phyloP scores from a whole-genome alignment of 2,329 filamentous ascomycete species.

The Neonectria faginata region DNA sequence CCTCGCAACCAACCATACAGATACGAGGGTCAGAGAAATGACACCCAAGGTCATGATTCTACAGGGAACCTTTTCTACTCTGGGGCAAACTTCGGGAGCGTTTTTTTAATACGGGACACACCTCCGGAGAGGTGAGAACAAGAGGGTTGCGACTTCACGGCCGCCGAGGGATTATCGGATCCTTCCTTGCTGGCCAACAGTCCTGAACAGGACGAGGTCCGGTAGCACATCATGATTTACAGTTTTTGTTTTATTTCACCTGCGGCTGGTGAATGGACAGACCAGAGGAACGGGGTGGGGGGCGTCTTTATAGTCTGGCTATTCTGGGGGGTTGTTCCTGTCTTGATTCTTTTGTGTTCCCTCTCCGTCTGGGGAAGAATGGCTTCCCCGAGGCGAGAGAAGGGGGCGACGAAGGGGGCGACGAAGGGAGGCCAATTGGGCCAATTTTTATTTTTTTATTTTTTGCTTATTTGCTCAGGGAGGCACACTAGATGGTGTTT shows the following conservation, averaged over 20 bases:
- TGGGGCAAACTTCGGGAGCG: constrained; percentile 1
- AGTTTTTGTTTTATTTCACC: constrained; percentile 13
- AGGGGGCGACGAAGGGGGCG: neutral
- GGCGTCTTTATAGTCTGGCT: constrained; percentile 32
- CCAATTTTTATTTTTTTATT: too few relatives aligned
- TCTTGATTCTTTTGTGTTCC: constrained; percentile 13
- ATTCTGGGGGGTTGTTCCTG: constrained; percentile 8
- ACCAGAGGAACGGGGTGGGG: constrained; percentile 9
- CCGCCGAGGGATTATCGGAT: constrained; percentile 24
- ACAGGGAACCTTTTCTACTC: constrained; percentile 1
- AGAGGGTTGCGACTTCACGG: constrained; percentile 7
- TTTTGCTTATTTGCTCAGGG: constrained; percentile 20
- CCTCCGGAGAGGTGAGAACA: neutral
- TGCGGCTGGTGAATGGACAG: constrained; percentile 9
- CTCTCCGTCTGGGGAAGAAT: constrained; percentile 5
- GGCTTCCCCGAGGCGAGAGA: constrained; percentile 16
- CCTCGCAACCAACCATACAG: constrained; percentile 7
- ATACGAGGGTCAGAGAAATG: constrained; percentile 16
- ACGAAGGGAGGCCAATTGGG: constrained; percentile 7
- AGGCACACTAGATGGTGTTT: constrained; percentile 23
- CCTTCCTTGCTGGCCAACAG: constrained; percentile 13
- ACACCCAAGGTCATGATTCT: constrained; percentile 10
- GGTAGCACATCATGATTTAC: constrained; percentile 24
- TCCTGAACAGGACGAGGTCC: constrained; percentile 13
- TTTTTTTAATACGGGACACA: constrained; percentile 16